phyloP scores from a whole-genome alignment of 805 yeast genomes.

The Lachancea fermentati region DNA sequence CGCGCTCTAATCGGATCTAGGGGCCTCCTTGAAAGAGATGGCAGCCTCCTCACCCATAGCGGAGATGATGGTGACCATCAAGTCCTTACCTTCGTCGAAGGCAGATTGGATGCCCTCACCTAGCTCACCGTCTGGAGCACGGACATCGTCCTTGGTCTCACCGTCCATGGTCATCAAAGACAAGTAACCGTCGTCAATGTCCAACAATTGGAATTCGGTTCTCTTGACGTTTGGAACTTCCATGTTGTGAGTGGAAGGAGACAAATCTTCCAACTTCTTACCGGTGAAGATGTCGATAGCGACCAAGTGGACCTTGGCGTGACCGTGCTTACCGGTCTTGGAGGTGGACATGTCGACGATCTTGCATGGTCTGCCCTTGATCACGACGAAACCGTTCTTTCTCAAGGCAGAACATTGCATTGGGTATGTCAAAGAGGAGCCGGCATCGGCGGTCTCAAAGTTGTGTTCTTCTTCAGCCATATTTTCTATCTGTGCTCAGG shows the following conservation, averaged over 20 bases:
- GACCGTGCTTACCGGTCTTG: conserved; percentile 99
- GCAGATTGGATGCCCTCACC: conserved; percentile 90
- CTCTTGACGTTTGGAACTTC: conserved; percentile 97
- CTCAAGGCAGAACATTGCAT: conserved; percentile 99
- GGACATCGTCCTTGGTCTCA: conserved; percentile 98
- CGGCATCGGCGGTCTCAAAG: conserved; percentile 98
- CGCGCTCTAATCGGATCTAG: conserved; percentile 52
- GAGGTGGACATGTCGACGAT: conserved; percentile 99
- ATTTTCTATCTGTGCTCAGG: conserved; percentile 7
- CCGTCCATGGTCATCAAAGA: conserved; percentile 96
- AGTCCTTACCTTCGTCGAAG: conserved; percentile 97
- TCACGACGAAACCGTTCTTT: conserved; percentile 98
- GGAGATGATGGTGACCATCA: conserved; percentile 91
- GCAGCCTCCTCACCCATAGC: conserved; percentile 99
- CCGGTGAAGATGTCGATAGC: conserved; percentile 98
- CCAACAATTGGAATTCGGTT: conserved; percentile 94
- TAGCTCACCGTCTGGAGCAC: conserved; percentile 95
- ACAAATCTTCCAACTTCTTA: conserved; percentile 98
- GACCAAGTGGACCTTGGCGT: conserved; percentile 99
- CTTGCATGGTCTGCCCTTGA: conserved; percentile 99
- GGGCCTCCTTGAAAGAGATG: conserved; percentile 97
- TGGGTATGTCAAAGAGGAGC: conserved; percentile 98
- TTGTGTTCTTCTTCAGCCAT: conserved; percentile 61
- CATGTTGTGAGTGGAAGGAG: conserved; percentile 99
- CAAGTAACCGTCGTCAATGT: conserved; percentile 97